Evolutionary conservation across 768 basidiomycete species (phyloP), one percentile per base, ranked within the genome.

Genomic region (Boletus barrowsii): DNA sequence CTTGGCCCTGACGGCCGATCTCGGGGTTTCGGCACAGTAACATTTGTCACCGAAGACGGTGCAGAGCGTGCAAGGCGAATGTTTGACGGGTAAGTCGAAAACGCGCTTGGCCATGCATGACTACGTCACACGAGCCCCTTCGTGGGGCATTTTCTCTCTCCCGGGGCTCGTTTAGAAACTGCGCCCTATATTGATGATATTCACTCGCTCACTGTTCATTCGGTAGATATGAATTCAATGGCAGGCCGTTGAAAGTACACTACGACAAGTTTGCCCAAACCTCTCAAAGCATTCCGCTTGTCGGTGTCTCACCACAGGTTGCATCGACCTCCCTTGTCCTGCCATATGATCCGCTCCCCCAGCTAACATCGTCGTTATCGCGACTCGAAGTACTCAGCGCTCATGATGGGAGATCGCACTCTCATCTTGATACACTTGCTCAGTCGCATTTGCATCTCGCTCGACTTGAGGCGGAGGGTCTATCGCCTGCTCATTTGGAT

Each of bases 21-120:
- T 36, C 77, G 93, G 48, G 97, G 97, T 2, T 96, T 94, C 62
- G 96, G 97, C 1, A 96, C 90, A 1, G 94, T 98, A 1, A 81
- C 88, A 0, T 96, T 91, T 65, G 84, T 88, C 6, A 87, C 83
- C 2, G 89, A 93, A 59, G 75, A 77, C 32, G 95, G 98, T 62
- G 90, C 95, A 3, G 87, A 91, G 56, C 74, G 84, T 14, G 96
- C 93, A 4, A 84, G 93, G 30, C 76, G 79, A 47, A 85, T 92
- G 81, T 96, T 96, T 70, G 91, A 97, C 62, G 93, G 93, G 93
- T 95, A 62, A 67, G 84, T 76, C 20, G 36, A 36, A 20, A 10
- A 20, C 11, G 7, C 41, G 20, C 14, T n/a, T 22, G 22, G 5
- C 32, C 49, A 30, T 47, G 10, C 49, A 40, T 48, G 36, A 42